Percentiles rank a stretch among this genome's conserved stretches.
phyloP scores from a whole-genome alignment of 805 yeast genomes.

The Brettanomyces sp. region DNA sequence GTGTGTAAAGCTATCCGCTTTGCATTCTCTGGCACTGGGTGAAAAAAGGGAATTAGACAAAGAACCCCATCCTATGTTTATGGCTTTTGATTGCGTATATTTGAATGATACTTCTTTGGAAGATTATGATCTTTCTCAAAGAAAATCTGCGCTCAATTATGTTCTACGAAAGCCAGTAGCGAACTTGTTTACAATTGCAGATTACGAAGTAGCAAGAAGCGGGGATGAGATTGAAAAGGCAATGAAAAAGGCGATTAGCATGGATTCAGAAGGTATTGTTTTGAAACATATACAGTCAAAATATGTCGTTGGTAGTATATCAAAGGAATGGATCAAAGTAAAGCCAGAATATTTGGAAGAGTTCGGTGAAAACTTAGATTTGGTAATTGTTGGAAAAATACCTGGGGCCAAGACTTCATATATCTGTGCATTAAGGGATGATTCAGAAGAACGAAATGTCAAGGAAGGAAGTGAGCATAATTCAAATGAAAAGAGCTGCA shows the following conservation, averaged over 20 bases:
- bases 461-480: conserved; percentile 4
- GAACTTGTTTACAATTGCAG: conserved; percentile 41
- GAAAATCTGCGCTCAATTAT: conserved; percentile 43
- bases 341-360: conserved; percentile 86
- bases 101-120: conserved; percentile 61
- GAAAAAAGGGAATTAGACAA: conserved; percentile 9
- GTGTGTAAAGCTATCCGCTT: conserved; percentile 61
- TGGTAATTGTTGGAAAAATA: conserved; percentile 69
- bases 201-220: conserved; percentile 28
- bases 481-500: conserved; percentile 10
- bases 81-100: conserved; percentile 66
- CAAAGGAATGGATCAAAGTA: conserved; percentile 70
- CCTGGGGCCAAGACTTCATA: conserved; percentile 64
- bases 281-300: conserved; percentile 52
- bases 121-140: conserved; percentile 38
- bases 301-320: conserved; percentile 55
- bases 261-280: conserved; percentile 74
- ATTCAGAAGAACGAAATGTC: conserved; percentile 4
- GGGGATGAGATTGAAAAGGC: conserved; percentile 47
- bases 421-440: conserved; percentile 58
- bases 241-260: conserved; percentile 47
- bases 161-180: conserved; percentile 36
- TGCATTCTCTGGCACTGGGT: conserved; percentile 35
- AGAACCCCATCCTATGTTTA: conserved; percentile 39
- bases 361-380: conserved; percentile 79